These are phyloP conservation scores for Selaginella tamariscina DNA, from an alignment of 75 land plant species.

Conservation along the genomic window DNA sequence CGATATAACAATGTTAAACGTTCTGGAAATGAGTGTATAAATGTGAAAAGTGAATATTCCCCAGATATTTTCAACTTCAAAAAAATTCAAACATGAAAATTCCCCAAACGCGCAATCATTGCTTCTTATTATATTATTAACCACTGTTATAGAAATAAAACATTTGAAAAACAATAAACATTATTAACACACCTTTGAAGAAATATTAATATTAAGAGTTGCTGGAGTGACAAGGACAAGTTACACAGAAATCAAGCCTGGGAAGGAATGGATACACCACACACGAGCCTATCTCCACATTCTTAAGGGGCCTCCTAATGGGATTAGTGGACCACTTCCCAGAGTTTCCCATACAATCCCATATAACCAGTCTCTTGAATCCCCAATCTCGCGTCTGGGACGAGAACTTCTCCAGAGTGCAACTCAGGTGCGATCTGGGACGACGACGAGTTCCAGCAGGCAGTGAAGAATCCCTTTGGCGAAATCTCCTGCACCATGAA, in stretches of 20 bases:
- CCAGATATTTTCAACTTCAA: no score
- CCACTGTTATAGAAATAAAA: no score
- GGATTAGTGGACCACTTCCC: not conserved
- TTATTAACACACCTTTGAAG: no score
- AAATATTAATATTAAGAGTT: no score
- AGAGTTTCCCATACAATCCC: not conserved
- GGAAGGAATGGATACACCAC: not conserved
- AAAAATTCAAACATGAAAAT: no score
- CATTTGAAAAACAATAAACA: no score
- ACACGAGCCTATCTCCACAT: not conserved
- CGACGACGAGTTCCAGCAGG: not conserved
- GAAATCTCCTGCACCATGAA: not conserved
- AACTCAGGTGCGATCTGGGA: not conserved
- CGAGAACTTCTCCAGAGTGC: not conserved
- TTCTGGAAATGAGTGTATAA: no score
- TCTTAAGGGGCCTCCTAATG: not conserved
- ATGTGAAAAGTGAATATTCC: no score
- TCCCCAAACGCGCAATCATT: no score
- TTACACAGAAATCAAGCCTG: not conserved
- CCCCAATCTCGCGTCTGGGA: not conserved
- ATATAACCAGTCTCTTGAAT: not conserved
- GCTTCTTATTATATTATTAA: no score
- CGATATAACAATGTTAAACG: no score
- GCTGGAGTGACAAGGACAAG: no score
- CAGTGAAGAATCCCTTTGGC: not conserved